Base-by-base conservation (phyloP, 768 basidiomycete species). In the Leccinum barrowsii region DNA sequence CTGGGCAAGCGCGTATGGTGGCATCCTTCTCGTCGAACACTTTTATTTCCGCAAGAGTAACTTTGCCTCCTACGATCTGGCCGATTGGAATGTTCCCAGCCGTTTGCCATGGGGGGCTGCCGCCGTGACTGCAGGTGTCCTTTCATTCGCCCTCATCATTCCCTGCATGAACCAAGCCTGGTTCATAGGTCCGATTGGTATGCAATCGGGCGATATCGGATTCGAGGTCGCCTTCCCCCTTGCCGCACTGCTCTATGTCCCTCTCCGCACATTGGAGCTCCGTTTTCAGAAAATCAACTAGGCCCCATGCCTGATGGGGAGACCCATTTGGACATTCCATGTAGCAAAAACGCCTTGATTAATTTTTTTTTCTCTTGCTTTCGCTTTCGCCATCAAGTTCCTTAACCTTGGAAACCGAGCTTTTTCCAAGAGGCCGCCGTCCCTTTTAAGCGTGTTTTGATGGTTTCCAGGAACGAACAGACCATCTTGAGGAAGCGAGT, bases 111-210 rank as follows among this genome's bases (percentile, higher is more conserved):
- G 78, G 13, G 90, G 90, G 2, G 63, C 79, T 21, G 85, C 90
- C 4, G 89, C 87, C 3, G 61, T 88, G 5, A 56, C 76, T 0
- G 78, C 89, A 0, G 77, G 78, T 51, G 56, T 76, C 0, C 74
- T 81, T 12, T 76, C 84, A 2, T 84, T 84, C 55, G 82, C 73
- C 7, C 75, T 89, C 21, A 73, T 85, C 22, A 74, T 90, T 5
- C 84, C 86, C 5, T 83, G 77, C 52, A 92, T 92, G 83, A 74
- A 81, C 57, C 88, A 92, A 65, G 81, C 76, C 13, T 90, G 85
- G 83, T 91, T 82, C 66, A 71, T 74, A 3, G 90, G 90, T 1
- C 89, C 88, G 0, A 84, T 91, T 19, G 89, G 87, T 3, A 63
- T 67, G 35, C 73, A 65, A 7, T 77, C 85, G 11, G 90, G 90